Conservation (phyloP, 768 basidiomycete genomes). For the Phanerochaete sordida region DNA sequence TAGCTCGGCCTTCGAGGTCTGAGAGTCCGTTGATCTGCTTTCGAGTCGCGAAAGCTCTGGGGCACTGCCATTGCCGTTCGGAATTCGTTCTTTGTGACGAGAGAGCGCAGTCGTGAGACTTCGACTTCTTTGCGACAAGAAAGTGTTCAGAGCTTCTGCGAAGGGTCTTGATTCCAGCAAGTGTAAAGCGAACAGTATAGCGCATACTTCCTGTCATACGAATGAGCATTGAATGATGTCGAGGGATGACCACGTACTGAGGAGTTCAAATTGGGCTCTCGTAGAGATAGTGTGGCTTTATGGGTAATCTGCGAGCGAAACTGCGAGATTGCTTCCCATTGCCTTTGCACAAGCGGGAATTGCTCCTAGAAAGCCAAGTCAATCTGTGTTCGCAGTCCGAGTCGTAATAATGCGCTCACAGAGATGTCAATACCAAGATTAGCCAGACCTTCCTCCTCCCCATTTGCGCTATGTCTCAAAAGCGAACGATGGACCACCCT, state of each 20-base stretch:
- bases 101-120: slow-evolving; percentile 44
- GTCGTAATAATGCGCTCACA: slow-evolving; percentile 43
- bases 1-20: slow-evolving; percentile 33
- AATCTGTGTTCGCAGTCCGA: not conserved
- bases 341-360: slow-evolving; percentile 84
- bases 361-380: slow-evolving; percentile 53
- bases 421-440: slow-evolving; percentile 58
- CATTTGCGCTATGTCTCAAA: slow-evolving; percentile 57
- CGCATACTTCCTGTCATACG: slow-evolving; percentile 58
- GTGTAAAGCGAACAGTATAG: slow-evolving; percentile 78
- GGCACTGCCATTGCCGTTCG: slow-evolving; percentile 33
- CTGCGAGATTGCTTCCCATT: slow-evolving; percentile 88
- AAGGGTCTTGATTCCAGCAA: slow-evolving; percentile 87
- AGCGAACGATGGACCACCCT: slow-evolving; percentile 81
- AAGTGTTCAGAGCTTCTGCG: slow-evolving; percentile 62
- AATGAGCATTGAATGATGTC: not conserved
- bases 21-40: slow-evolving; percentile 5
- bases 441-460: slow-evolving; percentile 58
- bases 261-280: slow-evolving; percentile 50
- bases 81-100: slow-evolving; percentile 8
- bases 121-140: slow-evolving; percentile 69
- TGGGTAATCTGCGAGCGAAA: slow-evolving; percentile 88
- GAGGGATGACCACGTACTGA: slow-evolving; percentile 39
- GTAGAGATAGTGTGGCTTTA: slow-evolving; percentile 78
- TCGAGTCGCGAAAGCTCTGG: slow-evolving; percentile 15